Base-by-base conservation (phyloP, 2,329 filamentous ascomycete genomes). In the Trichoderma atroviride region DNA sequence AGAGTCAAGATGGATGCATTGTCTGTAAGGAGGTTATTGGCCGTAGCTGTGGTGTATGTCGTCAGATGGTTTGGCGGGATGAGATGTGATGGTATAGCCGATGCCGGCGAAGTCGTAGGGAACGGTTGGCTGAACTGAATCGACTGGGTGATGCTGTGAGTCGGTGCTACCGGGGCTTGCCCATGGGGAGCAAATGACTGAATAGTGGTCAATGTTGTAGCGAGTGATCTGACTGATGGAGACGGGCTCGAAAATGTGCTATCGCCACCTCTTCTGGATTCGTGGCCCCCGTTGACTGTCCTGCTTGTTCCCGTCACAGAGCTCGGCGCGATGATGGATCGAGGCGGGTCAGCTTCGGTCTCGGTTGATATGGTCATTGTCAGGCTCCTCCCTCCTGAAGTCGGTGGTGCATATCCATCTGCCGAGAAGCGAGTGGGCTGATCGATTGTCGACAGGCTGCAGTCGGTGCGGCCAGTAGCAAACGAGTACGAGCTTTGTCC, bases 1-100 rank as follows among this genome's bases (percentile, higher is more conserved):
- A 96, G 84, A 0, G 93, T 96, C 70, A 96, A 81, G 73, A 96
- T 94, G 31, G 92, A 95, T 27, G 93, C 93, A 77, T 96, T 93
- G 78, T 96, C 93, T 1, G 91, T 93, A 40, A 95, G 83, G 6
- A 95, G 85, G 74, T 92, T 93, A 79, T 94, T 94, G 64, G 92
- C 92, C 0, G 91, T 95, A 1, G 92, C 92, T n/a, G 87, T 88
- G 62, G 85, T 87, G 78, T 95, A 95, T 0, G 91, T 94, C 5
- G 89, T 87, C 2, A 91, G 91, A 74, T 89, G 86, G 70, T 81
- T 76, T 69, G 75, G 76, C 11, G 88, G 88, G 1, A 84, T 86
- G 33, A 92, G 83, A 79, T 94, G 91, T 3, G 90, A 83, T 3
- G 92, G 92, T 57, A 94, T 89, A 22, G 92, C 91, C 1, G 89